phyloP scores from a whole-genome alignment of 352 stramenopile species.

The Globisporangium ultimum region DNA sequence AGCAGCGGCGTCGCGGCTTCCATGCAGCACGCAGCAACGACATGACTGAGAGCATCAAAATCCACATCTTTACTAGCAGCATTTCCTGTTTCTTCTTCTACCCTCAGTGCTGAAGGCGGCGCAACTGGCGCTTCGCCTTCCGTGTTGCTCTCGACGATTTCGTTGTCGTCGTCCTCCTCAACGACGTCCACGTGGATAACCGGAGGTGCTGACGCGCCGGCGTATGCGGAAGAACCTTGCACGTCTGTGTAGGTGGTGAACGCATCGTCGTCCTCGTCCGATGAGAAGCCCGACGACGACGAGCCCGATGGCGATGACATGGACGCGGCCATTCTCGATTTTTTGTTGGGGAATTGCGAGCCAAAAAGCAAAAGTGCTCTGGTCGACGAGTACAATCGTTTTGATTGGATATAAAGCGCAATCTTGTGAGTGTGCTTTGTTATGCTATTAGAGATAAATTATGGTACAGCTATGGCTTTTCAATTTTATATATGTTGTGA shows the following conservation, averaged over 20 bases:
- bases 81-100: not conserved
- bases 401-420: too few species aligned
- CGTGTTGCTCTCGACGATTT: not conserved
- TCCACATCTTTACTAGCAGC: not conserved
- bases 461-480: too few species aligned
- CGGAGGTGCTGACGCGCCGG: too few species aligned
- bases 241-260: not conserved
- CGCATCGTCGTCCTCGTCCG: conserved; percentile 30
- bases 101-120: too few species aligned
- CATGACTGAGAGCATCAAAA: not conserved
- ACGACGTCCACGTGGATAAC: conserved; percentile 28
- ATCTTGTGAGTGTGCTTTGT: too few species aligned
- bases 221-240: not conserved
- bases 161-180: conserved; percentile 17
- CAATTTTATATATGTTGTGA: too few species aligned
- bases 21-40: conserved; percentile 12
- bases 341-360: too few species aligned
- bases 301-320: not conserved
- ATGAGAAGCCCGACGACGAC: conserved; percentile 49
- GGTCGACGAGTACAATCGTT: too few species aligned
- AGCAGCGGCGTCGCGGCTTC: conserved; percentile 13
- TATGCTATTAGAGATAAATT: too few species aligned
- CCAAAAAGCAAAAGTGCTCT: too few species aligned
- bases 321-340: too few species aligned
- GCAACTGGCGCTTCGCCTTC: too few species aligned